Percentiles rank a stretch among this genome's conserved stretches.
These are phyloP conservation scores for Fusarium humuli DNA, from an alignment of 2,329 filamentous ascomycete genomes.

Conservation along the genomic window DNA sequence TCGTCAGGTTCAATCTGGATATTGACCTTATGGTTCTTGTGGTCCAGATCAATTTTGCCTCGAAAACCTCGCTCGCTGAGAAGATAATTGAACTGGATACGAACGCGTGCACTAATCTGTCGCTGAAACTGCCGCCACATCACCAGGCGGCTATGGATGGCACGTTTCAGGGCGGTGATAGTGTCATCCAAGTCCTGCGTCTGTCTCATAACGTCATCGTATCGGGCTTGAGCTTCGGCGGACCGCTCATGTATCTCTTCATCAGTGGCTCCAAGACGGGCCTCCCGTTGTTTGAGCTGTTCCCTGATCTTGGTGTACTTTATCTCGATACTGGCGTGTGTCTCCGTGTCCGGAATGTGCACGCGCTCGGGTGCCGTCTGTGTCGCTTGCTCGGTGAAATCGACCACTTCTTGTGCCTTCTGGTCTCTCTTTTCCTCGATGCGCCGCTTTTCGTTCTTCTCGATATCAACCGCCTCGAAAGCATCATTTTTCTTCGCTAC, in stretches of 20 bases:
- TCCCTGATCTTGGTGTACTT: slow-evolving; percentile 66
- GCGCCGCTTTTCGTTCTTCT: slow-evolving; percentile 58
- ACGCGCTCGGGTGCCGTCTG: slow-evolving; percentile 67
- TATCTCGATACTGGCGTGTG: slow-evolving; percentile 64
- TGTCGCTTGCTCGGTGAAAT: slow-evolving; percentile 67
- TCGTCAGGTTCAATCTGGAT: slow-evolving; percentile 79
- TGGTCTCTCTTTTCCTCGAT: slow-evolving; percentile 62
- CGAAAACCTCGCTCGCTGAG: slow-evolving; percentile 91
- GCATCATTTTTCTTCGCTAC: slow-evolving; percentile 73
- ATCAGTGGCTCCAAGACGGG: slow-evolving; percentile 71
- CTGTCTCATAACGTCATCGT: slow-evolving; percentile 57
- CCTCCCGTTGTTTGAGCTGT: slow-evolving; percentile 69
- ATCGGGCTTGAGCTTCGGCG: slow-evolving; percentile 55
- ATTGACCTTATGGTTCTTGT: slow-evolving; percentile 78
- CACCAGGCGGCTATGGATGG: slow-evolving; percentile 75
- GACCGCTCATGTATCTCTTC: slow-evolving; percentile 70
- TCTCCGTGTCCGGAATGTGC: slow-evolving; percentile 73
- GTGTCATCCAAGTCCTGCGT: slow-evolving; percentile 56
- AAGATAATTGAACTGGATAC: slow-evolving; percentile 87
- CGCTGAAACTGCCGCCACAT: slow-evolving; percentile 87
- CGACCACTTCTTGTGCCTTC: slow-evolving; percentile 61
- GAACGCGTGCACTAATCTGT: slow-evolving; percentile 85
- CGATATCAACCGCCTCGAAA: slow-evolving; percentile 62
- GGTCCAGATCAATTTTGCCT: slow-evolving; percentile 82
- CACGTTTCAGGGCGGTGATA: slow-evolving; percentile 62